Percentiles rank a stretch among this genome's conserved stretches.
Evolutionary conservation across 2,329 filamentous ascomycete genomes (phyloP).

Genomic region (Monosporascus sp.): DNA sequence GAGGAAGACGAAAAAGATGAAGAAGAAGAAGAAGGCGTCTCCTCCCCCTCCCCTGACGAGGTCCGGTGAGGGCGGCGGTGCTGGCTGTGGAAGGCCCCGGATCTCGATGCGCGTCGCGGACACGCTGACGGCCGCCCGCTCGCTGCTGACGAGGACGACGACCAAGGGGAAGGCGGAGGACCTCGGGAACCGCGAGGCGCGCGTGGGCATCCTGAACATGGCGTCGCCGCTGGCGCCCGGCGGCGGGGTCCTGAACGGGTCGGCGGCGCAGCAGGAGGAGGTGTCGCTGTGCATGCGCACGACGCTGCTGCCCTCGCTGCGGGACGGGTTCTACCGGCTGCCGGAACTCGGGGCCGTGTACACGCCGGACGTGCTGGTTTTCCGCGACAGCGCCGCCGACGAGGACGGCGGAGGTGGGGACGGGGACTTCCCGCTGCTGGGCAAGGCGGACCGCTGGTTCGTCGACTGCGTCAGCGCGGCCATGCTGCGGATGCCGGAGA

Average conservation of each 20-base stretch:
- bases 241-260: conserved; percentile 55
- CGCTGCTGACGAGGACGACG: conserved; percentile 17
- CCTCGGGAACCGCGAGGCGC: conserved; percentile 13
- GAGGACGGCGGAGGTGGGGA: conserved; percentile 24
- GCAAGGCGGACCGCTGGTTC: conserved; percentile 48
- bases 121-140: conserved; percentile 47
- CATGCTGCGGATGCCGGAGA: conserved; percentile 54
- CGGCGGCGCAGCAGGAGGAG: conserved; percentile 58
- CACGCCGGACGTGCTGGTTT: conserved; percentile 55
- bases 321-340: conserved; percentile 54
- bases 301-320: conserved; percentile 53
- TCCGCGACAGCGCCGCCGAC: conserved; percentile 30
- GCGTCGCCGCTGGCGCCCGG: conserved; percentile 56
- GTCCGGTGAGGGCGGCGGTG: no score
- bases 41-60: no score
- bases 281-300: conserved; percentile 57
- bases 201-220: conserved; percentile 57
- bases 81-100: conserved; percentile 12
- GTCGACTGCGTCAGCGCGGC: conserved; percentile 54
- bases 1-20: neutral
- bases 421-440: conserved; percentile 25
- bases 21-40: neutral
- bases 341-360: conserved; percentile 53
- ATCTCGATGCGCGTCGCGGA: conserved; percentile 46
- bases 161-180: conserved; percentile 3